Evolutionary conservation across 2,329 filamentous ascomycete genomes (phyloP).

Genomic region (Aciculosporium take): DNA sequence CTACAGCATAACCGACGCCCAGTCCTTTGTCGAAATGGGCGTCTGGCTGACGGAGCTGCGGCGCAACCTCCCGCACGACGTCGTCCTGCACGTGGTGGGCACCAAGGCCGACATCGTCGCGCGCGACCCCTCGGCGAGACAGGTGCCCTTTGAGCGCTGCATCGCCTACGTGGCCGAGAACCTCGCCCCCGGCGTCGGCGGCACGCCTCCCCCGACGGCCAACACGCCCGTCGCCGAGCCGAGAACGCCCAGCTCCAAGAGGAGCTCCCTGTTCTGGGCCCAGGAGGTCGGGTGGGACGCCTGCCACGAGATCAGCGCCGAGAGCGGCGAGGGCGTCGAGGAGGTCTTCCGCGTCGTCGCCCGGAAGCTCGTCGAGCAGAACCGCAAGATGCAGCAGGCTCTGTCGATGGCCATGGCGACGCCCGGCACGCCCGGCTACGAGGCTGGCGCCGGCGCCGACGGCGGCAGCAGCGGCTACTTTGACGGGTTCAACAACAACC

Average conservation of each 20-base stretch:
- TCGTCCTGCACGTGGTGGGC: constrained; percentile 87
- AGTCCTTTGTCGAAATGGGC: constrained; percentile 84
- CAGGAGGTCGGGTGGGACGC: constrained; percentile 93
- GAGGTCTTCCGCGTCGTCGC: constrained; percentile 74
- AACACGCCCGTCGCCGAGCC: constrained; percentile 30
- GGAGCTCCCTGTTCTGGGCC: constrained; percentile 71
- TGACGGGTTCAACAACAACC: constrained; percentile 31
- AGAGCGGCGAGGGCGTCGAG: constrained; percentile 88
- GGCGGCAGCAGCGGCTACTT: constrained; percentile 36
- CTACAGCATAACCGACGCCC: constrained; percentile 81
- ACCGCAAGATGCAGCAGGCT: constrained; percentile 47
- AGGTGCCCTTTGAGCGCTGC: constrained; percentile 87
- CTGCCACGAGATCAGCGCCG: constrained; percentile 91
- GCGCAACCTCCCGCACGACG: constrained; percentile 59
- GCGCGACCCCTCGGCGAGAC: constrained; percentile 60
- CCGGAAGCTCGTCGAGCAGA: constrained; percentile 49
- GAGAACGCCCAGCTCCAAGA: constrained; percentile 47
- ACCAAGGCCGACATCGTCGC: constrained; percentile 88
- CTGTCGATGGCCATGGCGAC: constrained; percentile 40
- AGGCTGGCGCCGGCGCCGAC: constrained; percentile 29
- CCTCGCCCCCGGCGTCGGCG: constrained; percentile 55
- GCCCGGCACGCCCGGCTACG: constrained; percentile 33
- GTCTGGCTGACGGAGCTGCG: constrained; percentile 78
- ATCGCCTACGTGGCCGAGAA: constrained; percentile 94
- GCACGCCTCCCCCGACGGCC: constrained; percentile 54